phyloP scores from a whole-genome alignment of 2,329 filamentous ascomycete genomes.

The Helotiales sp. region DNA sequence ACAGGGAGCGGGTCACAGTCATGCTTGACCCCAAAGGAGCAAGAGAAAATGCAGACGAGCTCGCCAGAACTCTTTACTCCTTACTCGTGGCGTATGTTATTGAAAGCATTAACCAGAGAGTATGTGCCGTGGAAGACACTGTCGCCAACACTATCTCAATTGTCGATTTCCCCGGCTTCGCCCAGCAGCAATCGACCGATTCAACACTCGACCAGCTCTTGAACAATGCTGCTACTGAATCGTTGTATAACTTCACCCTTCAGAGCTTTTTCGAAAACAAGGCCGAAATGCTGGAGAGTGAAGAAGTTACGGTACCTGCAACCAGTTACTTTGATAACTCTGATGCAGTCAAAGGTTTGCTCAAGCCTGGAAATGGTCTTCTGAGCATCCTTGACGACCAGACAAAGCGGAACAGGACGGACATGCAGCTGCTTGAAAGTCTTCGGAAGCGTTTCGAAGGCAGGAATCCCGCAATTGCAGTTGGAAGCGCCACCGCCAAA shows the following conservation, averaged over 20 bases:
- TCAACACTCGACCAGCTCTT: slow-evolving; percentile 89
- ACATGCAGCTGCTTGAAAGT: slow-evolving; percentile 87
- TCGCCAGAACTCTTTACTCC: slow-evolving; percentile 90
- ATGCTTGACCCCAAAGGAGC: slow-evolving; percentile 94
- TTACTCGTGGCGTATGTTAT: slow-evolving; percentile 92
- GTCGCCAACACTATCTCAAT: slow-evolving; percentile 94
- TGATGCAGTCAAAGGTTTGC: slow-evolving; percentile 85
- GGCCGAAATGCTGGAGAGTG: slow-evolving; percentile 88
- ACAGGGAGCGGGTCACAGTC: slow-evolving; percentile 95
- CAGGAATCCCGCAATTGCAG: slow-evolving; percentile 87
- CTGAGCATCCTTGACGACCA: slow-evolving; percentile 96
- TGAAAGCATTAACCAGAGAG: slow-evolving; percentile 85
- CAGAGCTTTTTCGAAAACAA: slow-evolving; percentile 96
- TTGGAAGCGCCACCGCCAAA: slow-evolving; percentile 71
- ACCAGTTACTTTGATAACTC: slow-evolving; percentile 99
- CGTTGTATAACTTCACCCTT: slow-evolving; percentile 87
- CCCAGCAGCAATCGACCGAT: slow-evolving; percentile 79
- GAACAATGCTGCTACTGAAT: slow-evolving; percentile 91
- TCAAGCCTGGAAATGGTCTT: slow-evolving; percentile 91
- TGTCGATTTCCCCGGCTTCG: slow-evolving; percentile 94
- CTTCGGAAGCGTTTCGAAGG: slow-evolving; percentile 90
- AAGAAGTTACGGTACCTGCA: slow-evolving; percentile 85
- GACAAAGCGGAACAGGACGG: slow-evolving; percentile 82
- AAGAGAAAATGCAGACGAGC: slow-evolving; percentile 87
- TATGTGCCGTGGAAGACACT: slow-evolving; percentile 83